These are phyloP conservation scores for Kwoniella shandongensis DNA, from an alignment of 768 basidiomycete species.

Conservation along the genomic window DNA sequence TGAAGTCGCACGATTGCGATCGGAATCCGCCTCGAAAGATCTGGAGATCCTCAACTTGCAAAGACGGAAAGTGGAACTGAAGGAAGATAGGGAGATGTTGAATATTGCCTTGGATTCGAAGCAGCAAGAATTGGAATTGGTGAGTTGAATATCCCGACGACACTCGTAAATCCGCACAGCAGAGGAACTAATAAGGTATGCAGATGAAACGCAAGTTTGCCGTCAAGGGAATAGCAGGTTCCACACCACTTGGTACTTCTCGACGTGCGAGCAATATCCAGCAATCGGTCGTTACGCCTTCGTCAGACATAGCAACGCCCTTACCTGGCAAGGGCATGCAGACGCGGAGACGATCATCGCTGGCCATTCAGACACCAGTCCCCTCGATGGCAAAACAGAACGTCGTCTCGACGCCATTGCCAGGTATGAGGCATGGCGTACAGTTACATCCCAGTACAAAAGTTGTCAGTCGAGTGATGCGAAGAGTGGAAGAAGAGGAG, in stretches of 20 bases:
- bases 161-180: too few relatives aligned
- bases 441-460: constrained; percentile 20
- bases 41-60: constrained; percentile 71
- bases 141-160: too few relatives aligned
- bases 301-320: constrained; percentile 12
- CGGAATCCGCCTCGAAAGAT: constrained; percentile 81
- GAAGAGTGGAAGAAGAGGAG: constrained; percentile 16
- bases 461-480: constrained; percentile 12
- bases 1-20: constrained; percentile 58
- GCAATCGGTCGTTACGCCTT: background rate
- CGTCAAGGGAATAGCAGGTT: constrained; percentile 47
- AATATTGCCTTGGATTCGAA: constrained; percentile 92
- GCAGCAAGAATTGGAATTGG: constrained; percentile 89
- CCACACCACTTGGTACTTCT: constrained; percentile 29
- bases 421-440: constrained; percentile 10
- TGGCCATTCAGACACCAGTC: constrained; percentile 30
- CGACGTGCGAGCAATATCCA: constrained; percentile 7
- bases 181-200: too few relatives aligned
- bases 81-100: constrained; percentile 76
- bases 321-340: constrained; percentile 1
- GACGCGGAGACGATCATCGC: constrained; percentile 28
- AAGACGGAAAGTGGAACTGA: constrained; percentile 66
- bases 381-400: constrained; percentile 4
- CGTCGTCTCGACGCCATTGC: constrained; percentile 7
- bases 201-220: constrained; percentile 51